These are phyloP conservation scores for Murraya paniculata DNA, from an alignment of 345 rosid genomes.

Conservation along the genomic window DNA sequence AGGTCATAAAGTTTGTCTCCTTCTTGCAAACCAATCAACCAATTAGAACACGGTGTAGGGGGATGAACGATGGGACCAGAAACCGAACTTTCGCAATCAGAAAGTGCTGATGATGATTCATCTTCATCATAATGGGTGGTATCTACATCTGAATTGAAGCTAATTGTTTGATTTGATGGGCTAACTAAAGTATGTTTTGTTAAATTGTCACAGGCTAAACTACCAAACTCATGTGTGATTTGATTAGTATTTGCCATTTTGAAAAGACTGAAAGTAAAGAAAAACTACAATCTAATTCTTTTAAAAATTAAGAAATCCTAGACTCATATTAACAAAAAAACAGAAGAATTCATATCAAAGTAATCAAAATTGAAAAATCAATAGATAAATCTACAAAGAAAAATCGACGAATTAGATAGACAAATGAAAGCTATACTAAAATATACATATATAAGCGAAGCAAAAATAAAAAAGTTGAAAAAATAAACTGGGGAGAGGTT, in stretches of 20 bases:
- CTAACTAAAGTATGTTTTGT: conserved; percentile 1
- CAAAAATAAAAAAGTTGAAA: background rate
- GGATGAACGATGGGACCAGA: conserved; percentile 17
- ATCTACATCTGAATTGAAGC: conserved; percentile 16
- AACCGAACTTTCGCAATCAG: conserved; percentile 57
- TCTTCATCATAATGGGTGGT: conserved; percentile 18
- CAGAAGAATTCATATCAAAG: background rate
- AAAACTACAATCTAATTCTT: background rate
- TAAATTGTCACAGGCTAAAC: background rate
- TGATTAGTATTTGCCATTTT: background rate
- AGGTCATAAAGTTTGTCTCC: conserved; percentile 51
- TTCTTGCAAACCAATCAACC: conserved; percentile 37
- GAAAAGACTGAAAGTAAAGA: background rate
- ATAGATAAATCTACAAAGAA: background rate
- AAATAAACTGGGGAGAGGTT: background rate
- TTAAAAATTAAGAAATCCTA: background rate
- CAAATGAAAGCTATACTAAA: background rate
- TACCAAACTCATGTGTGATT: background rate
- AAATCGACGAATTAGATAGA: background rate
- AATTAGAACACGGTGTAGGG: conserved; percentile 8
- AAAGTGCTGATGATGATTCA: conserved; percentile 29
- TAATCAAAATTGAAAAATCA: background rate
- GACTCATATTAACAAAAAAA: background rate
- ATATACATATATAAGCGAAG: background rate
- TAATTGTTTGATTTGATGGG: background rate